Base-by-base conservation (phyloP, 2,329 filamentous ascomycete species). In the Stagonosporopsis vannaccii region DNA sequence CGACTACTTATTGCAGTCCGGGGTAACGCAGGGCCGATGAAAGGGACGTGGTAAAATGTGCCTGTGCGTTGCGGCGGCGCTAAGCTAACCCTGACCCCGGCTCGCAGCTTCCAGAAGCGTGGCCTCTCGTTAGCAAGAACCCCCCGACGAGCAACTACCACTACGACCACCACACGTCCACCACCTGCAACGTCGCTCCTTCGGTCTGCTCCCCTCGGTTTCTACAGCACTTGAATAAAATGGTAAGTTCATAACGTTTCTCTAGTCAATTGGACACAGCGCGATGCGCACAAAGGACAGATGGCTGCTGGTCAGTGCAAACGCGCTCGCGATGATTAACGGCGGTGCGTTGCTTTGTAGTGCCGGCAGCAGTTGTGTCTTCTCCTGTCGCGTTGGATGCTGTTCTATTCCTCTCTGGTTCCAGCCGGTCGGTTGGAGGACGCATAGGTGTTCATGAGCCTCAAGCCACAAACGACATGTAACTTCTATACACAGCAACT, bases 91-190 rank as follows among this genome's bases (percentile, higher is more conserved):
- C 48, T 44, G 50, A 46, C 49, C 42, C 35, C 37, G 20, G 39
- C 41, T 44, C 44, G 48, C 25, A 30, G 20, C 44, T 53, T 58
- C 55, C 25, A 26, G 56, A 58, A 58, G 50, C 54, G 56, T 58
- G 56, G 45, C 56, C 56, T 58, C 51, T 58, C 50, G 26, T 26
- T 25, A 48, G 42, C 20, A 28, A 57, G 48, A 58, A 33, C 50
- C 41, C 41, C 41, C 37, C 37, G 37, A 43, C 48, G 36, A 48
- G 26, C 50, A 46, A 51, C 45, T 30, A 42, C 20, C 50, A 58
- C 39, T 32, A 41, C 39, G 15, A 23, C 46, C 56, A 54, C 32
- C 56, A 26, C 41, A 49, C 46, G 41, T 26, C 32, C 56, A 58
- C 45, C 46, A 30, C 44, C 41, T 39, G 41, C 25, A 44, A 51